Evolutionary conservation across 345 rosid genomes (phyloP).

Genomic region (Gossypium stocksii): DNA sequence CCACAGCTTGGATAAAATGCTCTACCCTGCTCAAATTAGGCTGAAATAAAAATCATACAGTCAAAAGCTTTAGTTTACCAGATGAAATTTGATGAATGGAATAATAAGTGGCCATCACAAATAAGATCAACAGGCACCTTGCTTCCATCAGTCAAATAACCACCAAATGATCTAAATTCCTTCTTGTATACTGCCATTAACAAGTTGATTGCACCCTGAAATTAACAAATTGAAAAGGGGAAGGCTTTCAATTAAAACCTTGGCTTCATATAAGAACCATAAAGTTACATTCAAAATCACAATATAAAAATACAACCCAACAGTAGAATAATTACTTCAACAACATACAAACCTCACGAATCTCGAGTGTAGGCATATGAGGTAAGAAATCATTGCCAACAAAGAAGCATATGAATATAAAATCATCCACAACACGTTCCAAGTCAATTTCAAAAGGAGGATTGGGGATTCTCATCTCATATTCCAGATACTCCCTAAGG

Average conservation of each 20-base stretch:
- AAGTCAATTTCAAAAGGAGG: constrained; percentile 47
- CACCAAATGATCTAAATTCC: constrained; percentile 55
- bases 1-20: constrained; percentile 87
- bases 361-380: constrained; percentile 97
- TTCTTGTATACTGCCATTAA: constrained; percentile 82
- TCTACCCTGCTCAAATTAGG: constrained; percentile 74
- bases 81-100: constrained; percentile 7
- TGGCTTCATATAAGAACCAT: not conserved
- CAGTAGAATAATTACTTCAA: not conserved
- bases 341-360: constrained; percentile 74
- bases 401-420: constrained; percentile 92
- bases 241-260: not conserved
- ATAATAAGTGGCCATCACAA: not conserved
- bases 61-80: not conserved
- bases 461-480: constrained; percentile 63
- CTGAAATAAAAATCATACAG: constrained; percentile 38
- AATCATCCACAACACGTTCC: constrained; percentile 86
- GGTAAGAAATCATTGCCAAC: constrained; percentile 98
- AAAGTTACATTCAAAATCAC: not conserved
- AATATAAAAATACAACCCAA: not conserved
- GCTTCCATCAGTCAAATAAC: constrained; percentile 73
- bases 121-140: constrained; percentile 41
- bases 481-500: constrained; percentile 88
- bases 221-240: constrained; percentile 9
- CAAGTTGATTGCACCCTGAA: constrained; percentile 94